Evolutionary conservation across 257 asterid genomes (phyloP), one percentile per base, ranked within the genome.

Genomic region (Solanum chilense): DNA sequence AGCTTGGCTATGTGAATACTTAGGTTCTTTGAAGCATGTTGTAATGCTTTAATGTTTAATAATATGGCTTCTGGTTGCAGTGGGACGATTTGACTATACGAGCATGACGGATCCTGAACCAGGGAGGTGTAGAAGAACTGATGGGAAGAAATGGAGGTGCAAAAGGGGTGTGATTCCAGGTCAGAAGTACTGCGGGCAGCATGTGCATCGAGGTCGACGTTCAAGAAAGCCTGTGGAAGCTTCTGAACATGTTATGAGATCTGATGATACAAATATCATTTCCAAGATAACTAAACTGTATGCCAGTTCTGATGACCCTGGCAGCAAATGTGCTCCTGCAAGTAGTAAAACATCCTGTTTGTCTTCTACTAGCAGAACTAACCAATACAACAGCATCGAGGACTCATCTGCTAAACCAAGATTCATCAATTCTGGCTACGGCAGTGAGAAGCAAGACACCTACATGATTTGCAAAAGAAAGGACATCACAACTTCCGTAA

Each of bases 71-170:
- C 42, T 80, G 68, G 3, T 80, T 80, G 62, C 69, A 81, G 85
- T 81, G 69, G 85, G 85, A 3, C 84, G 64, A 42, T 87, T 84
- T 81, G 91, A 88, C 88, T 85, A 86, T 56, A 73, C 86, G 23
- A 87, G 88, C 76, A 87, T 74, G 91, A 91, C 89, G 93, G 96
- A 94, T 86, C 83, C 94, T 87, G 95, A 95, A 71, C 94, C 93
- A 18, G 95, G 93, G 20, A 92, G 98, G 90, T 95, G 98, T 89
- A 88, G 92, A 87, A 91, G 96, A 91, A 95, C 96, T 10, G 96
- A 95, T 89, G 97, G 98, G 64, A 91, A 93, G 88, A 95, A 92
- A 85, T 95, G 98, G 98, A 94, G 98, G 94, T 95, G 98, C 91
- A 87, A 90, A 86, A 86, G 88, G 70, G 87, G 74, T 10, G 95